Evolutionary conservation across 2,329 filamentous ascomycete species (phyloP), one percentile per base, ranked within the genome.

Genomic region (Colletotrichum paranaense): DNA sequence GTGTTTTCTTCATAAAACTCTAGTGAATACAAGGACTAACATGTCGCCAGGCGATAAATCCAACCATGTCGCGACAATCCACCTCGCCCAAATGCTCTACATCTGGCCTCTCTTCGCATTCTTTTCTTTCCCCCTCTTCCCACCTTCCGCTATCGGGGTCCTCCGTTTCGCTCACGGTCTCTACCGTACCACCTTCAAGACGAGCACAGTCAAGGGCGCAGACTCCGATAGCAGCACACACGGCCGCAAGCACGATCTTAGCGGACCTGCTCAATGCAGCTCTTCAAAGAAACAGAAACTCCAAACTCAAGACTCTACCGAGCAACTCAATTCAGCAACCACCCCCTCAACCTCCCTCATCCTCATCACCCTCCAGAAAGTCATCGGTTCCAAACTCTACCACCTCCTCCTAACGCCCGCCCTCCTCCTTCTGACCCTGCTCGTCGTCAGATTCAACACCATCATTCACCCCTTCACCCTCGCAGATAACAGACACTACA

Each of bases 401-500:
- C 83, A 83, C 3, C 16, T 73, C 0, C 32, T 30, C 24, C 62
- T 71, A 12, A 73, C 71, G 73, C 75, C 79, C 0, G 24, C 84
- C 9, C 83, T 85, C 52, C 57, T 86, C 4, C 35, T 81, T 8
- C 75, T 76, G 1, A 84, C 84, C 3, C 59, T 86, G 0, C 76
- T 80, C 14, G 81, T 91, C 24, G 91, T 98, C 28, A 89, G 90
- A 75, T 93, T 90, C 87, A 98, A 98, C 87, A 99, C 97, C 42
- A 93, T 98, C 75, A 90, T 98, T 56, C 97, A 99, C 79, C 96
- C 97, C 0, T 99, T 98, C 81, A 98, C 95, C 0, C 89, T 98
- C 1, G 97, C 97, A 42, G 97, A 99, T 82, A 99, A 99, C 82
- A 89, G 97, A 2, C 97, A 99, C 82, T 99, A 98, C 85, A 93